Percentiles rank a stretch among this genome's conserved stretches.
Conservation (phyloP, 2,329 filamentous ascomycete genomes). For the Tolypocladium amazonense region DNA sequence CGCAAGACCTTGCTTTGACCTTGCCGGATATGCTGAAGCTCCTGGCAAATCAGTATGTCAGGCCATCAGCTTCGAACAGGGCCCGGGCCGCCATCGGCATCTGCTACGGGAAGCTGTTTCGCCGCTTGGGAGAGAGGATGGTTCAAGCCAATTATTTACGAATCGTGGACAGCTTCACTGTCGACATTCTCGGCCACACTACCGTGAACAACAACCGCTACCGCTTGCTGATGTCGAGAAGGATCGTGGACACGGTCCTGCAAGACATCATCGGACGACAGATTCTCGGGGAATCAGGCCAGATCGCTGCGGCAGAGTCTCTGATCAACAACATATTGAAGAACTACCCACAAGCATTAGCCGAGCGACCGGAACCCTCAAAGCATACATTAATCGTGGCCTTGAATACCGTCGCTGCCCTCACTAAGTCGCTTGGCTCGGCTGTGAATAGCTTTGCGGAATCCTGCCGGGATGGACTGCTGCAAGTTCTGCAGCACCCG, state of each 20-base stretch:
- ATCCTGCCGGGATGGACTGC: constrained; percentile 69
- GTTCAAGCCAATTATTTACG: constrained; percentile 73
- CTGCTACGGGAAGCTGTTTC: constrained; percentile 76
- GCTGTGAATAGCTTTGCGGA: constrained; percentile 74
- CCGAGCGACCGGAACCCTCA: constrained; percentile 77
- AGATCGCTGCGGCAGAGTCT: constrained; percentile 69
- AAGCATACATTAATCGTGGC: constrained; percentile 77
- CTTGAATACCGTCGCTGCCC: constrained; percentile 65
- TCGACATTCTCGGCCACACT: constrained; percentile 67
- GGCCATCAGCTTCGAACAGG: constrained; percentile 66
- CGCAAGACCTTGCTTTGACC: constrained; percentile 61
- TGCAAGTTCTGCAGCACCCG: constrained; percentile 87
- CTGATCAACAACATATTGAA: constrained; percentile 84
- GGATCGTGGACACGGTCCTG: constrained; percentile 73
- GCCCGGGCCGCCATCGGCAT: constrained; percentile 74
- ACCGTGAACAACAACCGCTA: constrained; percentile 78
- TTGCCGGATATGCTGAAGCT: constrained; percentile 69
- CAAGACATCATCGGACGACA: constrained; percentile 73
- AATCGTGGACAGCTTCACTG: constrained; percentile 71
- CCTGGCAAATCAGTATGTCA: constrained; percentile 71
- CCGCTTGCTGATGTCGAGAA: constrained; percentile 72
- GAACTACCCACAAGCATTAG: constrained; percentile 83
- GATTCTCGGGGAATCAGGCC: constrained; percentile 82
- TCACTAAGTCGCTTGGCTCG: constrained; percentile 73
- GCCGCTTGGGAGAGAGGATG: constrained; percentile 67